Base-by-base conservation (phyloP, 2,329 filamentous ascomycete genomes). In the Pseudogymnoascus sp. region DNA sequence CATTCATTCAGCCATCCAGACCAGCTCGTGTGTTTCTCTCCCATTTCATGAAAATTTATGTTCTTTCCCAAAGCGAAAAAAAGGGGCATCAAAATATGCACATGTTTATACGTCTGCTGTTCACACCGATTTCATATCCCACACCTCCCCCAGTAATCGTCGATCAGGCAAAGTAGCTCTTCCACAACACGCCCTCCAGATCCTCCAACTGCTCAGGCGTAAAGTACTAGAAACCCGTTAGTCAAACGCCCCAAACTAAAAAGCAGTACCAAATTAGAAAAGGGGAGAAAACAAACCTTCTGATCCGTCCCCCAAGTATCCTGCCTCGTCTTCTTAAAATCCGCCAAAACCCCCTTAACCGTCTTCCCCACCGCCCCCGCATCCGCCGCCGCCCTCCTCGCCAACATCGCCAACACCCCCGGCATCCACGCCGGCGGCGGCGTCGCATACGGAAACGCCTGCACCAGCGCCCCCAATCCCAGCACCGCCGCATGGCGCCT, bases 311-410 rank as follows among this genome's bases (percentile, higher is more conserved):
- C 88, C 95, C 95, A 99, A 69, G 93, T 99, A 80, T 99, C 95
- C 76, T 99, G 95, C 74, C 95, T 87, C 53, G 95, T 99, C 84
- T 99, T 99, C 80, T 99, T 99, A 82, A 99, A 99, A 72, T 99
- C 96, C 65, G 92, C 92, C 68, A 99, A 79, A 37, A 97, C 93
- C 16, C 84, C 84, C 82, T 99, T 99, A 9, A 96, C 96, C 65
- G 93, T 95, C 77, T 96, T 96, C 2, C 95, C 95, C 62, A 99
- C 93, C 64, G 96, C 88, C 0, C 95, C 95, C 0, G 91, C 87
- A 71, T 99, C 95, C 56, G 86, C 90, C 0, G 93, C 92, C 8
- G 96, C 93, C 68, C 88, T 88, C 37, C 88, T 86, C 5, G 93
- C 96, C 67, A 99, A 77, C 9, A 88, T 89, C 9, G 93, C 92